Percentiles rank a stretch among this genome's conserved stretches.
Conservation (phyloP, 257 asterid genomes). For the Dorcoceras hygrometricum region DNA sequence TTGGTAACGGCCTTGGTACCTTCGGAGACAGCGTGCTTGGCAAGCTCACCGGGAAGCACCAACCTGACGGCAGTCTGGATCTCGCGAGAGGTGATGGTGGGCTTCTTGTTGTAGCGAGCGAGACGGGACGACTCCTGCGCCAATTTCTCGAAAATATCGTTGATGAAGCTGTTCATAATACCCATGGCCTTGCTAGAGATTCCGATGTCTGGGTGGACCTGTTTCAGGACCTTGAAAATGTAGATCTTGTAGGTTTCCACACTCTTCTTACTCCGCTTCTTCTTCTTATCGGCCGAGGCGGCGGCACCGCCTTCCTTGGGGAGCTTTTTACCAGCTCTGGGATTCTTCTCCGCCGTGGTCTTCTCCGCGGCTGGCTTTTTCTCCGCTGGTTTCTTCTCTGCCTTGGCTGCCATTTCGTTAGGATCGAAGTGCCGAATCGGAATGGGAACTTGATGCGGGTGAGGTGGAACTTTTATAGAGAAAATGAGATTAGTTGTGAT, state of each 20-base stretch:
- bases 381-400: constrained; percentile 66
- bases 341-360: constrained; percentile 62
- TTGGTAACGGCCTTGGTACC: constrained; percentile 78
- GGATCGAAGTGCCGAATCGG: too few relatives aligned
- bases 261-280: constrained; percentile 50
- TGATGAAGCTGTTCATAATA: constrained; percentile 72
- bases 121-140: constrained; percentile 53
- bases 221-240: constrained; percentile 72
- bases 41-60: constrained; percentile 72
- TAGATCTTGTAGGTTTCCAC: constrained; percentile 72
- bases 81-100: constrained; percentile 69
- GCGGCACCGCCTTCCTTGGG: constrained; percentile 56
- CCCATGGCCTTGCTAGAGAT: constrained; percentile 86
- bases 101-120: constrained; percentile 70
- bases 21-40: constrained; percentile 68
- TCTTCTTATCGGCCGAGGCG: constrained; percentile 53
- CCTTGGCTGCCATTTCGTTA: constrained; percentile 50
- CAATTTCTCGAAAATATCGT: constrained; percentile 68
- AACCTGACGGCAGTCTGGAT: constrained; percentile 68
- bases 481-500: constrained; percentile 8
- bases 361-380: constrained; percentile 68
- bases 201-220: constrained; percentile 73
- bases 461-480: constrained; percentile 22
- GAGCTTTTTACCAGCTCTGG: constrained; percentile 67
- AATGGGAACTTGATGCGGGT: neutral